Evolutionary conservation across 225 moss, liverwort and hornwort species (phyloP), one percentile per base, ranked within the genome.

Genomic region (Neckera pumila): DNA sequence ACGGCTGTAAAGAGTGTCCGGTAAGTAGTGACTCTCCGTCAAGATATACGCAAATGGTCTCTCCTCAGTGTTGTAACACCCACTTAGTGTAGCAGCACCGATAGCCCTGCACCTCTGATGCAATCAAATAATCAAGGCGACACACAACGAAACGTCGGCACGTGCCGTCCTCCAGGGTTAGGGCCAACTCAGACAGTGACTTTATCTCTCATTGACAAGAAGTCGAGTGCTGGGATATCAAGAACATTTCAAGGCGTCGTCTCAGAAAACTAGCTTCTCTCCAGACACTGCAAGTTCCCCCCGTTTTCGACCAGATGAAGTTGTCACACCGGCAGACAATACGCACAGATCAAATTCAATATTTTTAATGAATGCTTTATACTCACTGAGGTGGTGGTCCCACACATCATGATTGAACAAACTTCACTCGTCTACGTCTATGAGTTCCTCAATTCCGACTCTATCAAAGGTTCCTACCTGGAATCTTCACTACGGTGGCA

Each of bases 321-420:
- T 53, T 14, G 25, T 25, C 49, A 65, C 10, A 65, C 11, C 36
- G 25, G 64, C 49, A 82, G 64, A 54, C 54, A 40, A 69, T 19
- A 43, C 31, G 36, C 77, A 88, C 12, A 40, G 16, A 65, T 84
- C 40, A 27, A 31, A 81, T 6, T 56, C 17, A 71, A 40, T 27
- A 70, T 64, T 43, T 87, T 73, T 36, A 87, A 85, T 87, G 79
- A 90, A 91, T 89, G 89, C 43, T 90, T 88, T 84, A 61, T 88
- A 90, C 76, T 81, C 61, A 86, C 81, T 84, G 90, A 90, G n/a
- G 69, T 86, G 86, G 47, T 49, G 38, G 34, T 62, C 28, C 76
- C 87, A 87, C 86, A 88, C 64, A 89, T 84, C 86, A 85, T 89
- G 81, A 85, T 63, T 43, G 59, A 81, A 84, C 74, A 87, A 40